These are phyloP conservation scores for Kazachstania viticola DNA, from an alignment of 805 yeast genomes.

Conservation along the genomic window DNA sequence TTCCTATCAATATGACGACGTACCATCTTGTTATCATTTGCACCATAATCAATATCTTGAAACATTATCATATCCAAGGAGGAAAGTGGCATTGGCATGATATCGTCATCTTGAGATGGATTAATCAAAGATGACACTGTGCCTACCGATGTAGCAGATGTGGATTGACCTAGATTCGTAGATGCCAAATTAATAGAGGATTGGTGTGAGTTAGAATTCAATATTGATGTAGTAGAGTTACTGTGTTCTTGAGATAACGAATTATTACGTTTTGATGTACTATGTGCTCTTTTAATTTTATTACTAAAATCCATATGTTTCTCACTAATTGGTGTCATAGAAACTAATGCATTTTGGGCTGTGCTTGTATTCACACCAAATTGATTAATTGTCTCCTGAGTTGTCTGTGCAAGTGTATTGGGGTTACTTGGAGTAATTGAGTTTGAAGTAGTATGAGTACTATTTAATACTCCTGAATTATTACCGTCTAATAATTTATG, in stretches of 20 bases:
- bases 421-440: not conserved
- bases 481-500: conserved; percentile 16
- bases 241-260: conserved; percentile 2
- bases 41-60: conserved; percentile 13
- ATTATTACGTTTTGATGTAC: conserved; percentile 11
- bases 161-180: not conserved
- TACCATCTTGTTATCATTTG: not conserved
- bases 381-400: conserved; percentile 43
- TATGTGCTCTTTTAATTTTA: conserved; percentile 15
- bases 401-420: conserved; percentile 2
- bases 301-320: conserved; percentile 26
- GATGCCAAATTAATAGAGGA: not conserved
- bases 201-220: not conserved
- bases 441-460: not conserved
- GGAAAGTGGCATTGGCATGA: conserved; percentile 21
- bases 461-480: conserved; percentile 2
- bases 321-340: conserved; percentile 78
- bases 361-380: conserved; percentile 51
- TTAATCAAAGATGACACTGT: no score
- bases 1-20: conserved; percentile 12
- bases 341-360: conserved; percentile 39
- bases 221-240: not conserved
- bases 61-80: conserved; percentile 19
- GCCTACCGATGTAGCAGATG: not conserved
- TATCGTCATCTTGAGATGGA: not conserved